These are phyloP conservation scores for Aspergillus fijiensis DNA, from an alignment of 2,329 filamentous ascomycete species.

Conservation along the genomic window DNA sequence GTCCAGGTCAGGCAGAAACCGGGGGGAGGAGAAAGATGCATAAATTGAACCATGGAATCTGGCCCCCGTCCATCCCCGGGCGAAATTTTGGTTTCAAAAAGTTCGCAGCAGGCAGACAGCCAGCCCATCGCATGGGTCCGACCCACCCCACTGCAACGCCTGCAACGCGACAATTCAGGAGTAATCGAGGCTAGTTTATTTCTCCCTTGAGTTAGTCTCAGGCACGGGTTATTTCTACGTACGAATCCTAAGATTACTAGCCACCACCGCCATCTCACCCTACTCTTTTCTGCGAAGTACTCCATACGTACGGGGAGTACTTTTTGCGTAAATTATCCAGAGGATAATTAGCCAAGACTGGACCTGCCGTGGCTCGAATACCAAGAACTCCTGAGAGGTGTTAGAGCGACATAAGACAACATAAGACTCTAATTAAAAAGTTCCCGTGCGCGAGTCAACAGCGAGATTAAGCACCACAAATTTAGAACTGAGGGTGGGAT, in stretches of 20 bases:
- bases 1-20: background rate
- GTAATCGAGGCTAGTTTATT: slow-evolving; percentile 4
- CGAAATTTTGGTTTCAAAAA: background rate
- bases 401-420: background rate
- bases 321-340: too few species aligned
- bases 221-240: slow-evolving; percentile 1
- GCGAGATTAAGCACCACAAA: background rate
- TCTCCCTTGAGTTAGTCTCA: slow-evolving; percentile 3
- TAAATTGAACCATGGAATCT: background rate
- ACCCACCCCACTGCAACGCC: slow-evolving; percentile 8
- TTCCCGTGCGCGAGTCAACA: background rate
- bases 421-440: background rate
- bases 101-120: slow-evolving; percentile 7
- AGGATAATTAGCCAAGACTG: background rate
- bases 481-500: background rate
- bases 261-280: background rate
- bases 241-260: background rate
- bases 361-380: background rate
- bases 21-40: background rate
- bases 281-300: background rate
- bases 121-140: slow-evolving; percentile 2
- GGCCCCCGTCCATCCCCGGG: slow-evolving; percentile 4
- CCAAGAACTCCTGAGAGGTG: background rate
- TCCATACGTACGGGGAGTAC: too few species aligned
- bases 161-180: slow-evolving; percentile 9